These are phyloP conservation scores for Candida ascalaphidarum DNA, from an alignment of 805 yeast species.

Conservation along the genomic window DNA sequence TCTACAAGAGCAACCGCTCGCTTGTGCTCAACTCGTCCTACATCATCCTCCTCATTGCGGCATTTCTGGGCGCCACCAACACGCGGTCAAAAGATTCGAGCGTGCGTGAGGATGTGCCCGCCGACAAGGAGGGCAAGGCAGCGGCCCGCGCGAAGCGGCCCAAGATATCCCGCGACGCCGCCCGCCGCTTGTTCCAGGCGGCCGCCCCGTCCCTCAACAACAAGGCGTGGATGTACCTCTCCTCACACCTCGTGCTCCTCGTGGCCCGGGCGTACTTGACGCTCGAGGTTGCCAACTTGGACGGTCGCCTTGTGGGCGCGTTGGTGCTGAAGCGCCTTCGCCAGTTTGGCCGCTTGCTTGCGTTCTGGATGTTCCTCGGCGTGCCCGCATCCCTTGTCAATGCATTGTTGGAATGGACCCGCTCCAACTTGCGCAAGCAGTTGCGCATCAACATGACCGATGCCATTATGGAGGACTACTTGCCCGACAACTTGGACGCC, in stretches of 20 bases:
- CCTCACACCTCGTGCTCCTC: constrained; percentile 50
- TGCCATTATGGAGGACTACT: constrained; percentile 57
- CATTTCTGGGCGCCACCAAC: constrained; percentile 33
- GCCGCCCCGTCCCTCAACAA: constrained; percentile 24
- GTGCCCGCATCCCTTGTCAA: constrained; percentile 80
- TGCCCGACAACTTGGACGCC: constrained; percentile 61
- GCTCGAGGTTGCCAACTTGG: constrained; percentile 75
- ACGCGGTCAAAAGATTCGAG: constrained; percentile 9
- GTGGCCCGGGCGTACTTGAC: constrained; percentile 66
- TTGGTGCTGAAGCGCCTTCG: constrained; percentile 64
- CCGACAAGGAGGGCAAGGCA: constrained; percentile 1
- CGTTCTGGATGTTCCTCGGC: constrained; percentile 78
- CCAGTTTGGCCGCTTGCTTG: constrained; percentile 52
- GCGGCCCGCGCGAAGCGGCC: constrained; percentile 11
- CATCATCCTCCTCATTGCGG: constrained; percentile 32
- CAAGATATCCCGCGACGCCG: constrained; percentile 21
- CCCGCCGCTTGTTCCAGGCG: constrained; percentile 19
- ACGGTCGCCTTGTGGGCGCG: constrained; percentile 78
- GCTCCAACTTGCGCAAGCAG: constrained; percentile 45
- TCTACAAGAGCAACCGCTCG: constrained; percentile 32
- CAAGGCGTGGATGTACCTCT: constrained; percentile 27
- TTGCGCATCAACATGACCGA: constrained; percentile 60
- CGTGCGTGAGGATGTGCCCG: constrained; percentile 4
- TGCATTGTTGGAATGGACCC: constrained; percentile 56
- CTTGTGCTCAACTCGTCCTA: constrained; percentile 33